A percentile compares a stretch with the other conserved stretches of the same genome.
Conservation (phyloP, 495 filamentous ascomycete species). For the Podospora conica region DNA sequence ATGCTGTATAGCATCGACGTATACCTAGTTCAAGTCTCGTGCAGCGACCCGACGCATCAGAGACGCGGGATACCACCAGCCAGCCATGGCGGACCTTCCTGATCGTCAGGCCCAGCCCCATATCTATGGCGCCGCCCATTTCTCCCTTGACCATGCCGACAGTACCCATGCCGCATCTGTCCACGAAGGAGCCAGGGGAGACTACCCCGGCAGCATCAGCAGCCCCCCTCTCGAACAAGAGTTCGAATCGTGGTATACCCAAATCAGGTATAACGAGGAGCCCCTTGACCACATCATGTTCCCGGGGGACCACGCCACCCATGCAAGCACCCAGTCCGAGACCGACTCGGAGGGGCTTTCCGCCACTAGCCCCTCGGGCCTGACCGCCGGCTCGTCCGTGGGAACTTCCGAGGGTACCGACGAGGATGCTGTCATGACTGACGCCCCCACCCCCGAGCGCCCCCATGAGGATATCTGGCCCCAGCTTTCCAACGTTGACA, state of each 20-base stretch:
- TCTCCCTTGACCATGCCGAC: not conserved
- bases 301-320: constrained; percentile 2
- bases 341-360: constrained; percentile 8
- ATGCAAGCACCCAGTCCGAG: constrained; percentile 19
- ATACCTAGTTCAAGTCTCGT: not conserved
- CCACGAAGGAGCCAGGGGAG: constrained; percentile 10
- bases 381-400: constrained; percentile 5
- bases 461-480: constrained; percentile 9
- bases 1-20: not conserved
- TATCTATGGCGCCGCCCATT: constrained; percentile 11
- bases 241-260: not conserved
- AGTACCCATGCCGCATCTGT: not conserved
- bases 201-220: constrained; percentile 3
- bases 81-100: constrained; percentile 18
- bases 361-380: constrained; percentile 5
- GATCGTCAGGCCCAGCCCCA: constrained; percentile 7
- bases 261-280: constrained; percentile 5
- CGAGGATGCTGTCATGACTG: constrained; percentile 19
- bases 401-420: constrained; percentile 4
- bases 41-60: not conserved
- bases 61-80: constrained; percentile 2
- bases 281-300: constrained; percentile 14
- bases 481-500: constrained; percentile 5
- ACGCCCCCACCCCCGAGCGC: constrained; percentile 7
- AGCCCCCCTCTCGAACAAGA: not conserved